Evolutionary conservation across 805 yeast genomes (phyloP), one percentile per base, ranked within the genome.

Genomic region (Saccharomycopsis oosterbeekiorum): DNA sequence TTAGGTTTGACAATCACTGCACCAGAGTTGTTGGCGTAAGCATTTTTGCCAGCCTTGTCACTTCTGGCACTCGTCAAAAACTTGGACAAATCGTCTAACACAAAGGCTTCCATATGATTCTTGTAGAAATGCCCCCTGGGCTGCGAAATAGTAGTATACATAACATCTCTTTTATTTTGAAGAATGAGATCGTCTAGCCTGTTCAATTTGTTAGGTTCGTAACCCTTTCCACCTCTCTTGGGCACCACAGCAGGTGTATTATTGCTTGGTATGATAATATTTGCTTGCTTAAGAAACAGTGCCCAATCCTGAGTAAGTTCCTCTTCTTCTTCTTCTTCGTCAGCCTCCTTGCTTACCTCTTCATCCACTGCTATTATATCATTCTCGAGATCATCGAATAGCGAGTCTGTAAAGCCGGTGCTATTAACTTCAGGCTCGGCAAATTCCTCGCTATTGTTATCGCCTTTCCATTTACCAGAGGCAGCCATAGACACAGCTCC

Each of bases 41-140:
- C 3, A 29, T 29, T 29, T 29, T 6, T 29, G 34, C 6, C 34
- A 29, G 34, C 34, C 34, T n/a, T 34, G 36, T 15, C 39, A 12
- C 42, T 53, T 29, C 34, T 29, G 34, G 3, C 34, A n/a, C 57
- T 43, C 17, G 17, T 40, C 51, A 34, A 39, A 19, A 53, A 34
- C 50, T 63, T 64, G 2, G 64, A 56, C 19, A 62, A 47, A 10
- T 66, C 67, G 1, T 69, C 66, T 56, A 64, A 61, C 80, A 79
- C 84, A 4, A 80, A 75, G 0, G 79, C 85, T 11, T 74, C 70
- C 14, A 82, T 67, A 39, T 72, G 71, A 57, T 74, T 78, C 67
- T 82, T 82, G 10, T 70, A 62, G 15, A 36, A 42, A 40, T 63
- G 63, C 4, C 65, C 62, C 15, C 65, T 57, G 4, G 58, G 53